These are phyloP conservation scores for Russula olivacea DNA, from an alignment of 768 basidiomycete species.

Conservation along the genomic window DNA sequence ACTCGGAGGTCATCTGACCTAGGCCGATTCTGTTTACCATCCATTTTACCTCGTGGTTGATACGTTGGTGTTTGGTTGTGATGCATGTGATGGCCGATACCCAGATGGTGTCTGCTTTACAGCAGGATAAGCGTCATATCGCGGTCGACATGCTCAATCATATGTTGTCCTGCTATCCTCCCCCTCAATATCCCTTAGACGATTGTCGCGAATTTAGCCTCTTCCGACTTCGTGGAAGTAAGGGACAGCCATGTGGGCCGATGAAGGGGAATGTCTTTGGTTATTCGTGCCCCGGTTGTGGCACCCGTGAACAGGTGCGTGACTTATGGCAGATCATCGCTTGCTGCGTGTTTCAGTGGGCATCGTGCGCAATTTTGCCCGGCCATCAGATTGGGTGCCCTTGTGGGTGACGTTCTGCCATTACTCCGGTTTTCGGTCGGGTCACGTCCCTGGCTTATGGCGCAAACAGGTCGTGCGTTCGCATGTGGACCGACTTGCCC, in stretches of 20 bases:
- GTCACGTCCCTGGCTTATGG: neutral
- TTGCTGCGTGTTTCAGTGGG: neutral
- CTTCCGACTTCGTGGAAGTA: neutral
- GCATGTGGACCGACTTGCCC: neutral
- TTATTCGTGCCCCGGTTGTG: neutral
- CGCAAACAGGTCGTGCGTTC: neutral
- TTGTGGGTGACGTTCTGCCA: neutral
- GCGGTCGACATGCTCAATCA: neutral
- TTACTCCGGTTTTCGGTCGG: neutral
- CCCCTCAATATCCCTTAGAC: neutral
- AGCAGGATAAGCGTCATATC: constrained; percentile 16
- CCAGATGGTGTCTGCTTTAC: neutral
- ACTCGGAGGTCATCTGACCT: constrained; percentile 21
- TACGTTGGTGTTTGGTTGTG: neutral
- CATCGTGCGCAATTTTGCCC: neutral
- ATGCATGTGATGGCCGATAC: constrained; percentile 7
- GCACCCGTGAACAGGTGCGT: neutral
- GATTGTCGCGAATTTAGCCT: constrained; percentile 1
- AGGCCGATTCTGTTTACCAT: neutral
- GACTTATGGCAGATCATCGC: constrained; percentile 11
- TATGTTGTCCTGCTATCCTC: constrained; percentile 9
- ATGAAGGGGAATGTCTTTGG: neutral
- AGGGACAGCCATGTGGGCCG: constrained; percentile 2
- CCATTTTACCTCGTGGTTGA: constrained; percentile 11
- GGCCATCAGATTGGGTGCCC: neutral